These are phyloP conservation scores for Colletotrichum orchidophilum DNA, from an alignment of 2,329 filamentous ascomycete genomes.

Conservation along the genomic window DNA sequence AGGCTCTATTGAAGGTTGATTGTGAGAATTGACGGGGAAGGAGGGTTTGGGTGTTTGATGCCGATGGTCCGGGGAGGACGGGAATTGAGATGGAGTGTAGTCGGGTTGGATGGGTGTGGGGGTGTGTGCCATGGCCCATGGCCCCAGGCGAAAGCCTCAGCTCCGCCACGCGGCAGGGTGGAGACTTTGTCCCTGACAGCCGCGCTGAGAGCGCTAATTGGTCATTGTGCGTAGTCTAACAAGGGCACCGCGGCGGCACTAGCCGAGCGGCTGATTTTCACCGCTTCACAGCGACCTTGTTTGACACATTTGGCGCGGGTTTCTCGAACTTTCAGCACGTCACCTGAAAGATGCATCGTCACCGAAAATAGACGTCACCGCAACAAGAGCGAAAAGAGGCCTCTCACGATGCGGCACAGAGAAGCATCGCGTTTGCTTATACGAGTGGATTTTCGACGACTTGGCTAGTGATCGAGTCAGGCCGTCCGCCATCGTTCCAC, in stretches of 20 bases:
- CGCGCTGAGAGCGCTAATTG: not conserved
- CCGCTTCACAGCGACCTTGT: not conserved
- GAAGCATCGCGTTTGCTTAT: not conserved
- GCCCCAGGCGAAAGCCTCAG: not conserved
- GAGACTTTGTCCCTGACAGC: not conserved
- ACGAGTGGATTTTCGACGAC: not conserved
- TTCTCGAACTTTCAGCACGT: not conserved
- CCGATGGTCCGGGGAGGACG: not conserved
- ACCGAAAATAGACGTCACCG: not conserved
- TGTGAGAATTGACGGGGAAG: not conserved
- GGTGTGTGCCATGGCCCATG: no score
- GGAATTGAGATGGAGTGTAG: conserved; percentile 21
- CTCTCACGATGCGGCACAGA: not conserved
- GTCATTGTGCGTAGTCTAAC: not conserved
- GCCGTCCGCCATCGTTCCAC: no score
- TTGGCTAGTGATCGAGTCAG: no score
- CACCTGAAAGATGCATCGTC: not conserved
- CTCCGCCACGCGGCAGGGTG: conserved; percentile 27
- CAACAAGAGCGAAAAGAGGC: not conserved
- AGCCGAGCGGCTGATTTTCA: conserved; percentile 30
- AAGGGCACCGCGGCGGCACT: not conserved
- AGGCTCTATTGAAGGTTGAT: not conserved
- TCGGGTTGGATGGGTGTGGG: conserved; percentile 16
- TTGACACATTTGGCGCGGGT: not conserved
- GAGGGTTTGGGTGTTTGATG: not conserved